Evolutionary conservation across 2,329 filamentous ascomycete genomes (phyloP).

Genomic region (Hymenoscyphus occultus): DNA sequence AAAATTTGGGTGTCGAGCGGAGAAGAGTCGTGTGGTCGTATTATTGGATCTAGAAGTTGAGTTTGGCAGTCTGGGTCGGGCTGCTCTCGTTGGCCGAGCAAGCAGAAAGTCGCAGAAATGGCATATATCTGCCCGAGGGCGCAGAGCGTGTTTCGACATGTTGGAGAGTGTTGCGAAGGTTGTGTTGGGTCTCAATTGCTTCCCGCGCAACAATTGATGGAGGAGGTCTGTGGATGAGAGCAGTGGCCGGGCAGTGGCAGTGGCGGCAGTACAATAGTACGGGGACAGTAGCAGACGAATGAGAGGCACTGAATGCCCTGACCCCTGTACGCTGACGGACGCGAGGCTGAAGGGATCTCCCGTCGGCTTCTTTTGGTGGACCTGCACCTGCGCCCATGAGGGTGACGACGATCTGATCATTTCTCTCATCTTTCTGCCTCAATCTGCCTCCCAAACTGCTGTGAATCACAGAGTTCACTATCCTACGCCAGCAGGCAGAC

Average conservation of each 20-base stretch:
- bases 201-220: background rate
- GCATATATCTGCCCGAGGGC: slow-evolving; percentile 40
- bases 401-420: slow-evolving; percentile 18
- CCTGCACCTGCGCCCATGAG: slow-evolving; percentile 14
- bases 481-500: background rate
- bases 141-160: slow-evolving; percentile 42
- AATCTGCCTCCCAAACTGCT: background rate
- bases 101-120: slow-evolving; percentile 43
- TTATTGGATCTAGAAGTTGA: slow-evolving; percentile 20
- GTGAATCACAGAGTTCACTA: slow-evolving; percentile 2
- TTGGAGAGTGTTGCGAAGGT: slow-evolving; percentile 12
- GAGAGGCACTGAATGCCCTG: background rate
- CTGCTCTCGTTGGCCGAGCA: slow-evolving; percentile 21
- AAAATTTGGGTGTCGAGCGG: slow-evolving; percentile 19
- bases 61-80: slow-evolving; percentile 14
- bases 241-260: background rate
- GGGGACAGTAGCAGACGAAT: background rate
- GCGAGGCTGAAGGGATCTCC: slow-evolving; percentile 16
- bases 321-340: slow-evolving; percentile 12
- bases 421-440: slow-evolving; percentile 4
- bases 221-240: background rate
- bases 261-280: too few relatives aligned
- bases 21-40: slow-evolving; percentile 23
- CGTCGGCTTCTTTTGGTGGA: background rate
- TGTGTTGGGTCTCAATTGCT: background rate